Evolutionary conservation across 2,329 filamentous ascomycete genomes (phyloP).

Genomic region (Fusarium sororula): DNA sequence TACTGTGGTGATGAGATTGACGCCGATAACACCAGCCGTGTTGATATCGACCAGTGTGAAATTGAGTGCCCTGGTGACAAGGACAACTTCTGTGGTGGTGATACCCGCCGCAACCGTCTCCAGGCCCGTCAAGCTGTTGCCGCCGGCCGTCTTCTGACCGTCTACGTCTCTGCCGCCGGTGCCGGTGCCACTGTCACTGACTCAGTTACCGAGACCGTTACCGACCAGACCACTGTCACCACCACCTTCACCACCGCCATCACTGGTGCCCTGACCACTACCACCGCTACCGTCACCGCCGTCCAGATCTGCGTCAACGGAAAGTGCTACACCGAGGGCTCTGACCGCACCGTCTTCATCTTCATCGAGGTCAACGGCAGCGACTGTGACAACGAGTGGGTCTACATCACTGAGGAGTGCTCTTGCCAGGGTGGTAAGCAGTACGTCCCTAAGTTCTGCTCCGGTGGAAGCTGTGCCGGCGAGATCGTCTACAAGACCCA

Average conservation of each 20-base stretch:
- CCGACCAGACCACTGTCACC: constrained; percentile 9
- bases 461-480: constrained; percentile 14
- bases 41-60: constrained; percentile 6
- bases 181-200: neutral
- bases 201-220: constrained; percentile 1
- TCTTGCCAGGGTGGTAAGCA: constrained; percentile 24
- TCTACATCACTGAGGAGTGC: constrained; percentile 28
- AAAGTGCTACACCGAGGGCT: neutral
- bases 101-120: constrained; percentile 11
- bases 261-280: neutral
- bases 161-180: constrained; percentile 3
- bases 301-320: constrained; percentile 16
- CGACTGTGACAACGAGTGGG: constrained; percentile 22
- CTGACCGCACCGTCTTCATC: constrained; percentile 12
- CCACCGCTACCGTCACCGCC: constrained; percentile 22
- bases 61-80: constrained; percentile 31
- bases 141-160: constrained; percentile 20
- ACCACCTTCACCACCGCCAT: constrained; percentile 24
- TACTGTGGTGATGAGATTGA: constrained; percentile 31
- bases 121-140: constrained; percentile 22
- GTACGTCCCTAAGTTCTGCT: constrained; percentile 30
- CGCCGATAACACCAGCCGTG: neutral
- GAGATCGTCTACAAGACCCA: constrained; percentile 31
- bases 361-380: constrained; percentile 27
- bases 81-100: constrained; percentile 27